Evolutionary conservation across 208 protist genomes (phyloP), one percentile per base, ranked within the genome.

Genomic region (Endotrypanum monterogeii): DNA sequence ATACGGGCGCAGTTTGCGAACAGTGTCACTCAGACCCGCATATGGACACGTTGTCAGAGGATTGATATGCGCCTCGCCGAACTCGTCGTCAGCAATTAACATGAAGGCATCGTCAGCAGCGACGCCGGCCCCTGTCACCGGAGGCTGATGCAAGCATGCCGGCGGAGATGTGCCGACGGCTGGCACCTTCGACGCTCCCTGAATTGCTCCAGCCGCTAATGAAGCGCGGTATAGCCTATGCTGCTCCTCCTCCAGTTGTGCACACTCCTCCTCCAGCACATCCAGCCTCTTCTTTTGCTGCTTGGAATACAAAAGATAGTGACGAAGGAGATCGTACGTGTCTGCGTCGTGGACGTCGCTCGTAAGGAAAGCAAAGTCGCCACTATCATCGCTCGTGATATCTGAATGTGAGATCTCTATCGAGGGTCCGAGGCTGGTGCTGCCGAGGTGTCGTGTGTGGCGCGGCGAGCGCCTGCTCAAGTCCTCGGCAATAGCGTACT

Each of bases 41-140:
- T 79, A 86, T 20, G 80, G 75, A 70, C 82, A 85, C 54, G 71
- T 56, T 23, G 71, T 46, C n/a, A 74, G 25, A 0, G 61, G 79
- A 56, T 86, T 66, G 60, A 87, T 82, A 4, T 69, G 76, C 4
- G 67, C 63, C 51, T 93, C 89, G 11, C 86, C 85, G 69, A 93
- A 93, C 80, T 93, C 85, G 52, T 89, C 83, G 8, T 58, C 74
- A 46, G 39, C n/a, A 50, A n/a, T 20, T 7, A 18, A 20, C 0
- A 41, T 51, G 37, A n/a, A 28, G 52, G 81, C 74, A 41, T 79
- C 66, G 71, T 4, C 55, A 20, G 28, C 41, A 48, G 23, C n/a
- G 55, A 18, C 6, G 16, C 55, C 14, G 11, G 35, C 11, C 8
- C 0, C 61, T 18, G 68, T 62, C 37, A 2, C 14, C 55, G 39